These are phyloP conservation scores for Sporothrix euskadiensis DNA, from an alignment of 2,329 filamentous ascomycete genomes.

Conservation along the genomic window DNA sequence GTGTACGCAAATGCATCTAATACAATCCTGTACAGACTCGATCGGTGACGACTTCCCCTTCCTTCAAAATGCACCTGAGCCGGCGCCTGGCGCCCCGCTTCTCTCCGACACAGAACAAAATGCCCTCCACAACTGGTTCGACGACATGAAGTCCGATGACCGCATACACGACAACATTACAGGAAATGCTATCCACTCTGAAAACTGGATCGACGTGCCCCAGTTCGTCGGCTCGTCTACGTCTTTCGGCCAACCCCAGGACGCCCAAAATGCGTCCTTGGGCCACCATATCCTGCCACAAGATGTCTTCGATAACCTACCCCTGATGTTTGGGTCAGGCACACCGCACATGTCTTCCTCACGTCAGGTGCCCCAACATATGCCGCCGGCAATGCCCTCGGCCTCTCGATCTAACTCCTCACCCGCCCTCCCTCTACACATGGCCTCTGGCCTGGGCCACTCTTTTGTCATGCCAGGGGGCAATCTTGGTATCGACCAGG, in stretches of 20 bases:
- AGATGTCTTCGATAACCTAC: conserved; percentile 36
- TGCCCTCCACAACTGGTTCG: conserved; percentile 59
- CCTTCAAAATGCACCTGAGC: conserved; percentile 58
- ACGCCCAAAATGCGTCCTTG: conserved; percentile 36
- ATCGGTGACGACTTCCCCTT: conserved; percentile 47
- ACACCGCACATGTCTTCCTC: background rate
- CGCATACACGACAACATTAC: conserved; percentile 35
- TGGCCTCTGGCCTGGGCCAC: background rate
- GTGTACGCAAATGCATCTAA: conserved; percentile 33
- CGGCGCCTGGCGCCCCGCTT: conserved; percentile 64
- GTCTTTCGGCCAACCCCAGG: conserved; percentile 58
- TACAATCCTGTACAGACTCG: conserved; percentile 44
- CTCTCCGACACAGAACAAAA: conserved; percentile 63
- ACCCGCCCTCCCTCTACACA: conserved; percentile 10
- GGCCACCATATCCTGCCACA: conserved; percentile 36
- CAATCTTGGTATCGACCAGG: conserved; percentile 34
- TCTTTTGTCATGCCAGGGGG: background rate
- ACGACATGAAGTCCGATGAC: conserved; percentile 53
- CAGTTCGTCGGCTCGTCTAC: conserved; percentile 66
- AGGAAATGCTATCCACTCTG: conserved; percentile 53
- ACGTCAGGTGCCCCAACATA: conserved; percentile 32
- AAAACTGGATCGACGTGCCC: conserved; percentile 60
- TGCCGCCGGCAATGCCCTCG: conserved; percentile 28
- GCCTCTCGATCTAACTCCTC: conserved; percentile 20
- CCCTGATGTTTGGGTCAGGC: conserved; percentile 22